phyloP scores from a whole-genome alignment of 1,139 yeast species.

The Trichomonascaceae sp. region DNA sequence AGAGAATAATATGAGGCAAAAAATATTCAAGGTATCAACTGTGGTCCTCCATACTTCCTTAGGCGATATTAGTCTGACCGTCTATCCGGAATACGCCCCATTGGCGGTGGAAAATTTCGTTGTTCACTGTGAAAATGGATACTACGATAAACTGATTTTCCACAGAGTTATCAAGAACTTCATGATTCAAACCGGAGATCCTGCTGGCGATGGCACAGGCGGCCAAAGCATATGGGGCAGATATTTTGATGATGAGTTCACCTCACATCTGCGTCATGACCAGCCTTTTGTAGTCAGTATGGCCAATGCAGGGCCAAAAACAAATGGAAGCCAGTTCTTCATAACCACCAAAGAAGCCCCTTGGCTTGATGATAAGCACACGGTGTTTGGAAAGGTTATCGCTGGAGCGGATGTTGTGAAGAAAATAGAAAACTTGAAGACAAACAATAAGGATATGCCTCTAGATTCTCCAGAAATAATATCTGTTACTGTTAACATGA shows the following conservation, averaged over 20 bases:
- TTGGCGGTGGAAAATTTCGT: constrained; percentile 43
- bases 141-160: constrained; percentile 40
- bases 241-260: constrained; percentile 41
- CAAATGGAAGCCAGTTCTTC: constrained; percentile 62
- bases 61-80: constrained; percentile 41
- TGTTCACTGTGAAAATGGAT: constrained; percentile 34
- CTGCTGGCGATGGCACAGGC: constrained; percentile 46
- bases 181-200: constrained; percentile 53
- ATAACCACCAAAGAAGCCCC: constrained; percentile 42
- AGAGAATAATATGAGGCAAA: constrained; percentile 3
- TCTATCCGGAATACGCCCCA: constrained; percentile 39
- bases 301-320: constrained; percentile 61
- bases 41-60: constrained; percentile 39
- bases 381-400: constrained; percentile 53
- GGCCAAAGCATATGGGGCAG: constrained; percentile 42
- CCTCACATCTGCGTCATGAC: constrained; percentile 35
- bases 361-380: constrained; percentile 52
- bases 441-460: constrained; percentile 32
- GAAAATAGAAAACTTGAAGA: constrained; percentile 28
- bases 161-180: constrained; percentile 45
- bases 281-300: constrained; percentile 44
- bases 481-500: constrained; percentile 15
- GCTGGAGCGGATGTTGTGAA: constrained; percentile 34
- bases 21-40: constrained; percentile 4
- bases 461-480: constrained; percentile 30